Conservation (phyloP, 257 asterid species). For the Nicotiana otophora region DNA sequence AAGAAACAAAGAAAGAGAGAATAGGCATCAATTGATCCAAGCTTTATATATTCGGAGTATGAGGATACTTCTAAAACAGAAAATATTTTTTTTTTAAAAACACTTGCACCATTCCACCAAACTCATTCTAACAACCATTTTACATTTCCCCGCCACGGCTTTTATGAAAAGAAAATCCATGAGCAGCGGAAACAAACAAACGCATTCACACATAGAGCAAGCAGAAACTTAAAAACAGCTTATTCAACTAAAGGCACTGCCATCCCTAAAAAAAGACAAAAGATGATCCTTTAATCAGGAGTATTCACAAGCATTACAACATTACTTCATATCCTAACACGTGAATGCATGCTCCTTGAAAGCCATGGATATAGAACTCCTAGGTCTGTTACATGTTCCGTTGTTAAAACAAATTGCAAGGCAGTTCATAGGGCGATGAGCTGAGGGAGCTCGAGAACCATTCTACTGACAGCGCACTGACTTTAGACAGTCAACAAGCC, state of each 20-base stretch:
- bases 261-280: not conserved
- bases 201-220: not conserved
- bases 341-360: not conserved
- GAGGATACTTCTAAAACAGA: not conserved
- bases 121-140: not conserved
- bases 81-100: not conserved
- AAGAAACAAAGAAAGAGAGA: not conserved
- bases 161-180: not conserved
- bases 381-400: not conserved
- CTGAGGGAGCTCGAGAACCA: not conserved
- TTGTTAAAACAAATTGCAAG: not conserved
- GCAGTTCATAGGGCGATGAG: not conserved
- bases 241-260: not conserved
- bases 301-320: not conserved
- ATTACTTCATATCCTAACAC: not conserved
- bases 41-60: not conserved
- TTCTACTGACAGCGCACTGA: not conserved
- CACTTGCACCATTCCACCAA: not conserved
- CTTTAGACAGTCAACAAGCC: not conserved
- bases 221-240: not conserved
- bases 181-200: not conserved
- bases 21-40: not conserved
- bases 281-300: not conserved
- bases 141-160: not conserved
- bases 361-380: not conserved